These are phyloP conservation scores for Cyphellophora europaea DNA, from an alignment of 2,329 filamentous ascomycete species.

Conservation along the genomic window DNA sequence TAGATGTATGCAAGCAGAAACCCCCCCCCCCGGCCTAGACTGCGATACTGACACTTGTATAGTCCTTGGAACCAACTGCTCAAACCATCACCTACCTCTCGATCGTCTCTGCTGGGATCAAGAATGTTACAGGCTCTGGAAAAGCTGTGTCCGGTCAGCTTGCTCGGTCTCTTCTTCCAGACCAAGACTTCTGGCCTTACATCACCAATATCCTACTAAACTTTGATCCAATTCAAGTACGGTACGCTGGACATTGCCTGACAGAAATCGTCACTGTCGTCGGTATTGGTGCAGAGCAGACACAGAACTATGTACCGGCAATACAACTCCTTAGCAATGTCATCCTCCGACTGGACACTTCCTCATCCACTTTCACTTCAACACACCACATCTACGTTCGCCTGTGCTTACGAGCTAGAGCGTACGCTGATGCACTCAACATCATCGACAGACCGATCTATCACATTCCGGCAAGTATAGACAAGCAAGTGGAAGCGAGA, in stretches of 20 bases:
- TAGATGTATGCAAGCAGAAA: not conserved
- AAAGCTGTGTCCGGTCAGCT: slow-evolving; percentile 22
- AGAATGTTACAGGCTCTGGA: slow-evolving; percentile 24
- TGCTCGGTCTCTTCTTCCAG: slow-evolving; percentile 33
- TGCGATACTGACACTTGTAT: slow-evolving; percentile 2
- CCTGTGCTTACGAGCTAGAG: slow-evolving; percentile 31
- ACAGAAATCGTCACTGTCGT: slow-evolving; percentile 26
- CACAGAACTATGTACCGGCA: slow-evolving; percentile 27
- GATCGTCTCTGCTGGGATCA: slow-evolving; percentile 42
- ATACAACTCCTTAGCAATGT: slow-evolving; percentile 32
- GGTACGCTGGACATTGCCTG: slow-evolving; percentile 34
- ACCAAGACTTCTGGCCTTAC: slow-evolving; percentile 40
- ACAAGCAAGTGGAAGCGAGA: slow-evolving; percentile 12
- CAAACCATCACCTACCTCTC: slow-evolving; percentile 53
- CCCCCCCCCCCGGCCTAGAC: not conserved
- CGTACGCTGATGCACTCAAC: slow-evolving; percentile 29
- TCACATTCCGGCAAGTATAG: slow-evolving; percentile 26
- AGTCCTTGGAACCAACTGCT: slow-evolving; percentile 44
- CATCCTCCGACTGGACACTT: slow-evolving; percentile 34
- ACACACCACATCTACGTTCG: slow-evolving; percentile 31
- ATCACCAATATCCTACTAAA: slow-evolving; percentile 42
- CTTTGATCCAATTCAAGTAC: slow-evolving; percentile 39
- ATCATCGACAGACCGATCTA: slow-evolving; percentile 33
- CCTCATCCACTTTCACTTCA: slow-evolving; percentile 33
- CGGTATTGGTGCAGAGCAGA: slow-evolving; percentile 23